These are phyloP conservation scores for Fraxinus nigra DNA, from an alignment of 305 asterid genomes.

Conservation along the genomic window DNA sequence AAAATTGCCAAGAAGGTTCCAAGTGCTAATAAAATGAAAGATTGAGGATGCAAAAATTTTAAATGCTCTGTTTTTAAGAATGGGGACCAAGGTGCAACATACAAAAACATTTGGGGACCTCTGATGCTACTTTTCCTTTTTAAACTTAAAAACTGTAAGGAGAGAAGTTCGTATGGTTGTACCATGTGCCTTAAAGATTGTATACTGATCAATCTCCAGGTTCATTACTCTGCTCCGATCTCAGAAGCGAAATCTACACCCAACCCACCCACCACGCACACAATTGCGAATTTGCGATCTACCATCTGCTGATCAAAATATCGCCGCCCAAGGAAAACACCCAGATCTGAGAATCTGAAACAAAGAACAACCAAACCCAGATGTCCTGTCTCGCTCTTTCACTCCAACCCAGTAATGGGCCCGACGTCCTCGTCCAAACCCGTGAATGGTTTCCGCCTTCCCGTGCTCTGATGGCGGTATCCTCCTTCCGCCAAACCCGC, in stretches of 20 bases:
- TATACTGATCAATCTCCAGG: background rate
- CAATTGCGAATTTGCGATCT: background rate
- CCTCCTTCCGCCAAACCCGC: constrained; percentile 78
- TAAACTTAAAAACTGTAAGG: background rate
- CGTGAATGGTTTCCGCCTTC: constrained; percentile 96
- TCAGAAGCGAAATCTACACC: background rate
- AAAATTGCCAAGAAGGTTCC: background rate
- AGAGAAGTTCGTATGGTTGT: background rate
- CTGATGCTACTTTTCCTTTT: background rate
- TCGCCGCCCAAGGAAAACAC: background rate
- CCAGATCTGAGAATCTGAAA: background rate
- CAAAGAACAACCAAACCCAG: constrained; percentile 18
- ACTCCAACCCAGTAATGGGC: constrained; percentile 79
- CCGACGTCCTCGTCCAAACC: constrained; percentile 80
- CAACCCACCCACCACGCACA: background rate
- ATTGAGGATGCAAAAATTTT: background rate
- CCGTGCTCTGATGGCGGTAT: constrained; percentile 85
- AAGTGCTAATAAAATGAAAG: background rate
- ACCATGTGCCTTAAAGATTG: background rate
- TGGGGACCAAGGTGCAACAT: background rate
- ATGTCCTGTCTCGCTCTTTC: constrained; percentile 86
- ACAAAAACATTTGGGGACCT: background rate
- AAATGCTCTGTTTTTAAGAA: background rate
- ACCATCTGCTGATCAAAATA: background rate
- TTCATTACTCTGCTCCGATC: background rate